Conservation (phyloP, 371 early-diverging fungal genomes). For the Globomyces sp. region DNA sequence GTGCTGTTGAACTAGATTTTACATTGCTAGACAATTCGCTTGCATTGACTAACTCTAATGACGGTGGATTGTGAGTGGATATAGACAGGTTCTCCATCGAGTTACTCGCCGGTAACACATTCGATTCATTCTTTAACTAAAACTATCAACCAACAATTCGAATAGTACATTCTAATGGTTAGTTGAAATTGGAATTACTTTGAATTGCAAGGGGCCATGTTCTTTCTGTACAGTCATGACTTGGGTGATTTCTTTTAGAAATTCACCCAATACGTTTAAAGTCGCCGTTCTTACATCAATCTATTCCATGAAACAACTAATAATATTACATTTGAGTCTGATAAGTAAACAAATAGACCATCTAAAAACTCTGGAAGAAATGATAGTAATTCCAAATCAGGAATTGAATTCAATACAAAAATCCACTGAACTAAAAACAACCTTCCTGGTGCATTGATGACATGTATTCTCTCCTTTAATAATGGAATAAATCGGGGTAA, state of each 20-base stretch:
- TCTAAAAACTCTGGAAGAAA: constrained; percentile 87
- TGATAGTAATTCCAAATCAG: constrained; percentile 83
- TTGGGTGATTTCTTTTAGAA: constrained; percentile 75
- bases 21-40: no score
- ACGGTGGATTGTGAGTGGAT: no score
- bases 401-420: constrained; percentile 79
- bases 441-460: constrained; percentile 80
- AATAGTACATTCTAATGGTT: background rate
- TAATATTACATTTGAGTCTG: constrained; percentile 65
- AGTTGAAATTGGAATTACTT: background rate
- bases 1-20: no score
- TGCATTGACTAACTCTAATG: no score
- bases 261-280: constrained; percentile 65
- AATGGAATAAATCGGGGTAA: constrained; percentile 86
- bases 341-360: constrained; percentile 78
- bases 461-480: constrained; percentile 80
- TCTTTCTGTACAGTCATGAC: constrained; percentile 65
- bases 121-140: no score
- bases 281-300: constrained; percentile 74
- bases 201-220: constrained; percentile 8
- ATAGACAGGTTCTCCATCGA: no score
- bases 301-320: no score
- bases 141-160: background rate
- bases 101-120: no score
- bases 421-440: constrained; percentile 92